A percentile compares a stretch with the other conserved stretches of the same genome.
Conservation (phyloP, 805 yeast species). For the Jamesozyma piceae region DNA sequence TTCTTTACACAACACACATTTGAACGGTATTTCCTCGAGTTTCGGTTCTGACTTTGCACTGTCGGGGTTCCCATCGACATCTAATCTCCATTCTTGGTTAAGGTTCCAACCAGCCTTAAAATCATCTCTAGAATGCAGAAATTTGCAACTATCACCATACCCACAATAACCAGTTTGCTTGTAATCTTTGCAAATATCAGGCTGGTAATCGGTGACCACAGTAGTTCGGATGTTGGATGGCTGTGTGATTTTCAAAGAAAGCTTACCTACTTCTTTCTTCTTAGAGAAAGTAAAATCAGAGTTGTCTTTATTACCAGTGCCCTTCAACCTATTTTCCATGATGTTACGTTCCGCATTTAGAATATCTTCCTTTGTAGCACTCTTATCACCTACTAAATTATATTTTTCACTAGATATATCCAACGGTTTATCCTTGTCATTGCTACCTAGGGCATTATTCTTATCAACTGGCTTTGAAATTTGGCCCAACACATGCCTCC, state of each 20-base stretch:
- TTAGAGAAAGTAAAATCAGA: neutral
- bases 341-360: constrained; percentile 8
- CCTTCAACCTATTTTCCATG: neutral
- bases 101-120: constrained; percentile 61
- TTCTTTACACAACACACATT: constrained; percentile 50
- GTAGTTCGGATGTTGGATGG: constrained; percentile 50
- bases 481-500: neutral
- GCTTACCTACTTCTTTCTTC: neutral
- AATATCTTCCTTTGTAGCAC: constrained; percentile 10
- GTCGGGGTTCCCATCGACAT: constrained; percentile 15
- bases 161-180: constrained; percentile 91
- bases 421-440: neutral
- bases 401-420: neutral
- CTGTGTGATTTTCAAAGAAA: constrained; percentile 10
- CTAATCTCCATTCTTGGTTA: constrained; percentile 58
- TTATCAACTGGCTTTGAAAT: neutral
- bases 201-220: constrained; percentile 74
- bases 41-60: constrained; percentile 12
- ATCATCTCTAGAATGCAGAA: constrained; percentile 83
- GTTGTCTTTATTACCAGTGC: neutral
- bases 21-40: constrained; percentile 40
- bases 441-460: neutral
- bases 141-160: constrained; percentile 94
- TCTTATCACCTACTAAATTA: constrained; percentile 4
- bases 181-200: constrained; percentile 90